Evolutionary conservation across 108 stramenopile genomes (phyloP), one percentile per base, ranked within the genome.

Genomic region (Schizochytrium sp.): DNA sequence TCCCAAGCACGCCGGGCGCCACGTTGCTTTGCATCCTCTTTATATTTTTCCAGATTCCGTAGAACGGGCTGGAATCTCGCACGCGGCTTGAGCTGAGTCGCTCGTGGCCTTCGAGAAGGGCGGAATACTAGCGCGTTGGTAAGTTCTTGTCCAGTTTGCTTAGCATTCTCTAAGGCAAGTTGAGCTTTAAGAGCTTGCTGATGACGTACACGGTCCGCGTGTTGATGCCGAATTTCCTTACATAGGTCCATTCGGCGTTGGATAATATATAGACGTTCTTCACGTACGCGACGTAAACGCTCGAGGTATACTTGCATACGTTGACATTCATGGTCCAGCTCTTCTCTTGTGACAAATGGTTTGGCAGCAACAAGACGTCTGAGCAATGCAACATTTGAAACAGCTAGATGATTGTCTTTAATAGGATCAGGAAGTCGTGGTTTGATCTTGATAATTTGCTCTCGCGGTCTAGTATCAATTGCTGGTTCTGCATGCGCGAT

Each of bases 181-280:
- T 69, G 40, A 1, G 64, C 64, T 44, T 69, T 69, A 28, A 28
- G 28, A 28, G 28, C 28, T 28, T 28, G 28, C 28, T 28, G 28
- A 28, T 28, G 28, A 28, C 28, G 28, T 28, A 28, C 28, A 28
- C 28, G 28, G 28, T 28, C 28, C 28, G 28, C 28, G 64, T 69
- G 64, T 0, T 8, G 8, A 8, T 38, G 42, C 42, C 19, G 19
- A 44, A 69, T 44, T 15, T 69, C 64, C 64, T 69, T 69, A 15
- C 64, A 69, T 44, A 69, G 40, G 64, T 69, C 64, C 64, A 69
- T 69, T 8, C 64, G 64, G 10, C 64, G 64, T 44, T 69, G 64
- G 28, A 69, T 69, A 38, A 69, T 15, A 44, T 5, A 28, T 38
- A 69, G 64, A 44, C 64, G 64, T 44, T 69, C 64, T 44, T 69